Percentiles rank a stretch among this genome's conserved stretches.
Conservation (phyloP, 352 stramenopile species). For the Globisporangium nunn region DNA sequence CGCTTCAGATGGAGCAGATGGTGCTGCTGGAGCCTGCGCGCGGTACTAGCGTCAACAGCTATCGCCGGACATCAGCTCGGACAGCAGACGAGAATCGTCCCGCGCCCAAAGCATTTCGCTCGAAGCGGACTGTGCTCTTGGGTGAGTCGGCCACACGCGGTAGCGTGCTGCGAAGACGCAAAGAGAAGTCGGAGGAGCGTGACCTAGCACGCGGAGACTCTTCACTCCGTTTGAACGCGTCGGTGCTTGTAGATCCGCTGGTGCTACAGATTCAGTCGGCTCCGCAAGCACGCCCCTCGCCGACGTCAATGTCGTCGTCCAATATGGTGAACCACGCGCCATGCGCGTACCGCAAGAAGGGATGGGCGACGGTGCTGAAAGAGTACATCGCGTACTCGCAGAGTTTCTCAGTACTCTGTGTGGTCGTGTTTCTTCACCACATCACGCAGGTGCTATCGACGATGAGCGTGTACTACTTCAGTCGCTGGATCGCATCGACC, state of each 20-base stretch:
- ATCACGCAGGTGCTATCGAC: conserved; percentile 26
- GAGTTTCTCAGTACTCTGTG: conserved; percentile 14
- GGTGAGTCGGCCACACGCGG: conserved; percentile 5
- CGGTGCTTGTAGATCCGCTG: conserved; percentile 13
- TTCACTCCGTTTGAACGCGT: conserved; percentile 13
- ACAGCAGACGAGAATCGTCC: conserved; percentile 2
- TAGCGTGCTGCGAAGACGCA: not conserved
- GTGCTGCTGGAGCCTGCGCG: conserved; percentile 14
- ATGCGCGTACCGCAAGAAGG: conserved; percentile 10
- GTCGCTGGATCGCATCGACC: conserved; percentile 25
- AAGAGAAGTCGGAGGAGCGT: not conserved
- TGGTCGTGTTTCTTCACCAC: conserved; percentile 25
- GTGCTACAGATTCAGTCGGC: conserved; percentile 21
- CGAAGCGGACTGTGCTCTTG: conserved; percentile 9
- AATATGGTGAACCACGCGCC: conserved; percentile 7
- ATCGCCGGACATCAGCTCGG: conserved; percentile 13
- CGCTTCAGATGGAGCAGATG: conserved; percentile 26
- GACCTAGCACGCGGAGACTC: no score
- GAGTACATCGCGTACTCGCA: conserved; percentile 31
- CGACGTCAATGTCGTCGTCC: conserved; percentile 1
- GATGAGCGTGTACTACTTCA: conserved; percentile 29
- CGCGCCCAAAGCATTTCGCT: conserved; percentile 1
- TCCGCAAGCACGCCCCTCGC: not conserved
- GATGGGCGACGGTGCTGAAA: conserved; percentile 16
- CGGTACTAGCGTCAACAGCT: conserved; percentile 4